A percentile compares a stretch with the other conserved stretches of the same genome.
These are phyloP conservation scores for Collybia sp. DNA, from an alignment of 768 basidiomycete species.

Conservation along the genomic window DNA sequence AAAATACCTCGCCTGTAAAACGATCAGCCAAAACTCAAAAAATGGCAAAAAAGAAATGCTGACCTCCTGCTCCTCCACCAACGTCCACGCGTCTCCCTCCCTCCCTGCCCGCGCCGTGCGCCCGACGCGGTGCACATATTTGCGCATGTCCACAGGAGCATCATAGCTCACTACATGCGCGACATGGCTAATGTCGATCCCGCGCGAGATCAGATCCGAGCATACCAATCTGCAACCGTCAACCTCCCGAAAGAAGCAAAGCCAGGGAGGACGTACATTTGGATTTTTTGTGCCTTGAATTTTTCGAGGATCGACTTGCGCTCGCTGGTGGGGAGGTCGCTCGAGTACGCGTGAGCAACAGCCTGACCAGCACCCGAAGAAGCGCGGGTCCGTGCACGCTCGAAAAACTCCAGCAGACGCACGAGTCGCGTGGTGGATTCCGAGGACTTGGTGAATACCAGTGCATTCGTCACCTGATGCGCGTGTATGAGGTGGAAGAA, in stretches of 20 bases:
- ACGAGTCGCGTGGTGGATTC: slow-evolving; percentile 86
- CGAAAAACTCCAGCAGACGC: slow-evolving; percentile 76
- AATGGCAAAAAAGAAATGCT: slow-evolving; percentile 5
- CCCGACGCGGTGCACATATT: slow-evolving; percentile 97
- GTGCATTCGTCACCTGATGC: slow-evolving; percentile 55
- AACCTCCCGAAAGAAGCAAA: slow-evolving; percentile 1
- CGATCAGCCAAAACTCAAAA: background rate
- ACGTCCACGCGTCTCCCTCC: slow-evolving; percentile 85
- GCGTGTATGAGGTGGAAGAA: slow-evolving; percentile 82
- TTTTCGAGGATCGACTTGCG: slow-evolving; percentile 73
- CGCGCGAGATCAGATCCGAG: slow-evolving; percentile 93
- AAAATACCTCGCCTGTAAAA: slow-evolving; percentile 74
- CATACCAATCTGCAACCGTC: slow-evolving; percentile 72
- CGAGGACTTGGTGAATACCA: slow-evolving; percentile 97
- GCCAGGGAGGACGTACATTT: slow-evolving; percentile 54
- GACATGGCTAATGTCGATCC: slow-evolving; percentile 91
- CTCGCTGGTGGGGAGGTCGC: slow-evolving; percentile 71
- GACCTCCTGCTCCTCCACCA: slow-evolving; percentile 94
- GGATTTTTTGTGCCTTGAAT: slow-evolving; percentile 77
- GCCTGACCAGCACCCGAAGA: slow-evolving; percentile 20
- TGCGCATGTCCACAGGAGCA: slow-evolving; percentile 93
- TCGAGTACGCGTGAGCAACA: slow-evolving; percentile 75
- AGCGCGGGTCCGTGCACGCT: slow-evolving; percentile 34
- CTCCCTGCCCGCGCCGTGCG: slow-evolving; percentile 93
- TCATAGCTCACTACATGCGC: slow-evolving; percentile 95